Conservation (phyloP, 139 green algal species). For the Ostreobium quekettii region DNA sequence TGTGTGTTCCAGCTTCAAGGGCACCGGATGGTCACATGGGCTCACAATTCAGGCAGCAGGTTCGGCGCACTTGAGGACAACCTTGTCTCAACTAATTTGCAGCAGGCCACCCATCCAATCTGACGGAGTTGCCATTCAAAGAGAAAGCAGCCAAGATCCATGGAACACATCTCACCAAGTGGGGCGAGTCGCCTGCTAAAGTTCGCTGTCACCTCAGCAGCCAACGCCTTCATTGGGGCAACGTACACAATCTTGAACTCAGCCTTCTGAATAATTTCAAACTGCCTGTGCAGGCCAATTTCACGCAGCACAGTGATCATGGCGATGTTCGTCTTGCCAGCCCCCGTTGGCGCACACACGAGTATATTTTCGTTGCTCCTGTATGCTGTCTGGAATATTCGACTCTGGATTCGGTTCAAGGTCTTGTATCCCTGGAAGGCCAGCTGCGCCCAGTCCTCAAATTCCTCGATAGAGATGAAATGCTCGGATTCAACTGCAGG, state of each 20-base stretch:
- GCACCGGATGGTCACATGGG: too few relatives aligned
- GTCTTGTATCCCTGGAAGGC: slow-evolving; percentile 87
- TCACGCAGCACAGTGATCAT: slow-evolving; percentile 93
- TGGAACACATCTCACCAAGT: slow-evolving; percentile 62
- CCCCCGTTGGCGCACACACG: slow-evolving; percentile 61
- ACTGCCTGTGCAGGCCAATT: slow-evolving; percentile 58
- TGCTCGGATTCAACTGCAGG: slow-evolving; percentile 32
- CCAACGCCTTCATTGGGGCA: slow-evolving; percentile 97
- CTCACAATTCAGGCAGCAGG: too few relatives aligned
- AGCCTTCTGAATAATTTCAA: slow-evolving; percentile 55
- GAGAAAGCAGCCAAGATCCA: too few relatives aligned
- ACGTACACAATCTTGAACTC: slow-evolving; percentile 95
- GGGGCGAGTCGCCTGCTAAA: slow-evolving; percentile 74
- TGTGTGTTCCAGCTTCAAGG: too few relatives aligned
- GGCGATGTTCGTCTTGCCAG: slow-evolving; percentile 99
- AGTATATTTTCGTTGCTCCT: slow-evolving; percentile 75
- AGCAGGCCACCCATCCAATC: too few relatives aligned
- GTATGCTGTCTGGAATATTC: slow-evolving; percentile 77
- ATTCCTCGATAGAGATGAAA: slow-evolving; percentile 59
- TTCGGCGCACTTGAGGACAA: too few relatives aligned
- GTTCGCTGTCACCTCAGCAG: slow-evolving; percentile 72
- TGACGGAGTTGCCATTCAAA: too few relatives aligned
- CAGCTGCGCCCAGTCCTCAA: slow-evolving; percentile 73
- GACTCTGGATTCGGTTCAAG: slow-evolving; percentile 90
- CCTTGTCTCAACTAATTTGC: too few relatives aligned